phyloP scores from a whole-genome alignment of 768 basidiomycete species.

The Boletus sp. region DNA sequence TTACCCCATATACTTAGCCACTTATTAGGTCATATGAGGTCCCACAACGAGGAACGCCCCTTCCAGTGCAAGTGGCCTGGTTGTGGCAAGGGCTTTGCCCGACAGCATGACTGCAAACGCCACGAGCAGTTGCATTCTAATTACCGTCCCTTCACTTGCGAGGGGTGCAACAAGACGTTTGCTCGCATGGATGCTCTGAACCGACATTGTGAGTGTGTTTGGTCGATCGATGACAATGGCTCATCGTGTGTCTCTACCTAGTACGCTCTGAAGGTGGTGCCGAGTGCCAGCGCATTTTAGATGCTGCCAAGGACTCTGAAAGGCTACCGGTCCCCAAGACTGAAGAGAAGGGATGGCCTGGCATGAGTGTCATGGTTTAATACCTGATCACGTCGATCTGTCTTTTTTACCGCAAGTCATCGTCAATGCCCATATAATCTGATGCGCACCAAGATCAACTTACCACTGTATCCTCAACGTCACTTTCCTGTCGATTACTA shows the following conservation, averaged over 20 bases:
- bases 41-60: constrained; percentile 92
- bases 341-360: constrained; percentile 32
- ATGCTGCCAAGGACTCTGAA: constrained; percentile 31
- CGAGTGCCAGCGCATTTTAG: constrained; percentile 55
- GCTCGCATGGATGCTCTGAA: constrained; percentile 94
- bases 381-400: constrained; percentile 5
- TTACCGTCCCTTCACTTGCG: constrained; percentile 87
- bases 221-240: not conserved
- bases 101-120: constrained; percentile 95
- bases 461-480: constrained; percentile 15
- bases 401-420: constrained; percentile 13
- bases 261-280: constrained; percentile 81
- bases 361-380: constrained; percentile 32
- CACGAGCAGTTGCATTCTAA: constrained; percentile 95
- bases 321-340: constrained; percentile 26
- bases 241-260: constrained; percentile 24
- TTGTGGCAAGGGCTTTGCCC: constrained; percentile 89
- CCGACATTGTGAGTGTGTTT: constrained; percentile 69
- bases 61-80: constrained; percentile 95
- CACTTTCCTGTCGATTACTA: constrained; percentile 18
- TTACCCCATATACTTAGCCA: constrained; percentile 12
- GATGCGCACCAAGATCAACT: constrained; percentile 18
- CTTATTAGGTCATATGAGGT: constrained; percentile 78
- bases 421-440: constrained; percentile 25
- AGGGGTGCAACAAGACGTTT: constrained; percentile 91